Evolutionary conservation across 2,329 filamentous ascomycete genomes (phyloP), one percentile per base, ranked within the genome.

Genomic region (Aureobasidium zeae): DNA sequence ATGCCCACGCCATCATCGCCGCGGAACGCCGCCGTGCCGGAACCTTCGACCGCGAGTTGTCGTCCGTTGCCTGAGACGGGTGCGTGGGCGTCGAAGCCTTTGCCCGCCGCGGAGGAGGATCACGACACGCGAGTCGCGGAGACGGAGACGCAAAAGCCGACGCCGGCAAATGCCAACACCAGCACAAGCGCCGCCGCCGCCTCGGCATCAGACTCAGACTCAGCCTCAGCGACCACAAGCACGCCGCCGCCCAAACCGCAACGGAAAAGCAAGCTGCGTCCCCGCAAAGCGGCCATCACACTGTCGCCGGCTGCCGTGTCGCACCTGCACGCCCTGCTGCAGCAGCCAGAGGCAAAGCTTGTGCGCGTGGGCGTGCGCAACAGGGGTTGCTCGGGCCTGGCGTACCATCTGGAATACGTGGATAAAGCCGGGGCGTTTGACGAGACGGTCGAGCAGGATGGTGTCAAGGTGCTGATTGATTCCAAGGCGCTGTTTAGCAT

Each of bases 401-500:
- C 88, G 22, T 98, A 98, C 62, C 79, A 95, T 58, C 70, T 98
- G 20, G 88, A 96, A 65, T 98, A 89, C 55, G 89, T 96, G 37
- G 88, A 96, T 55, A 88, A 88, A 70, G 76, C 89, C 0, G 86
- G 80, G 3, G 71, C 76, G 26, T 89, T 96, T 56, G 91, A 98
- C 56, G 91, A 98, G 64, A 73, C 81, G 39, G 86, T 98, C 1
- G 88, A 93, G 60, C 91, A 98, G 62, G 91, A 96, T 57, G 91
- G 89, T 0, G 89, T 98, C 46, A 89, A 85, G 65, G 89, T 98
- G 24, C 63, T 96, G 61, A 91, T 98, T 46, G 91, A 98, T 63
- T 94, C 86, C 72, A 96, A 95, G 70, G 91, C 91, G 30, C 69
- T 98, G 37, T 88, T 98, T 62, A 96, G 89, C 64, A 96, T 98